Evolutionary conservation across 192 early-diverging fungal species (phyloP).

Genomic region (Coemansia sp.): DNA sequence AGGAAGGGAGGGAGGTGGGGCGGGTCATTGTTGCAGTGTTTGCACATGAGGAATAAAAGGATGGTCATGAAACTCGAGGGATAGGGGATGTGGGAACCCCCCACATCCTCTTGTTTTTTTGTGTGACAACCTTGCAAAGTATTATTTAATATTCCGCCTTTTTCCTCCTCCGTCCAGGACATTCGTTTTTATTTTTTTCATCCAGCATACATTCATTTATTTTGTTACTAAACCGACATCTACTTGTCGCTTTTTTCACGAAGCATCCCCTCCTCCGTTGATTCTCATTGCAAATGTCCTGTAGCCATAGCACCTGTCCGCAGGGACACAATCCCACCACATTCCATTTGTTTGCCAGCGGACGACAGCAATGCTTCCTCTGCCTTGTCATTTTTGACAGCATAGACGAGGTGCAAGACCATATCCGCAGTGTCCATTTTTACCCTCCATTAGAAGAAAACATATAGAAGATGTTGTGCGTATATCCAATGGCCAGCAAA

Average conservation of each 20-base stretch:
- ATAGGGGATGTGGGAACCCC: background rate
- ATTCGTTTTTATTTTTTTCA: background rate
- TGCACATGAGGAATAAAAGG: background rate
- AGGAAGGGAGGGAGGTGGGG: background rate
- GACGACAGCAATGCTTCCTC: slow-evolving; percentile 39
- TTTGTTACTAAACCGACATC: background rate
- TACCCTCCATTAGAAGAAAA: slow-evolving; percentile 32
- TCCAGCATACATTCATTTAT: background rate
- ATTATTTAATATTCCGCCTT: background rate
- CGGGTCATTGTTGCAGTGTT: background rate
- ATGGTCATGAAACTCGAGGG: background rate
- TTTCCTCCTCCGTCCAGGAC: background rate
- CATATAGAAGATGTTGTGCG: background rate
- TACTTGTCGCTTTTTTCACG: background rate
- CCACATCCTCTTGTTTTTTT: background rate
- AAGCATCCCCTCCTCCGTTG: background rate
- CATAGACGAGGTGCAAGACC: slow-evolving; percentile 38
- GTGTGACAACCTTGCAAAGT: background rate
- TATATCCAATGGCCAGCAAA: background rate
- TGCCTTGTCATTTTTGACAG: slow-evolving; percentile 29
- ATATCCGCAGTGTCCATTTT: slow-evolving; percentile 36
- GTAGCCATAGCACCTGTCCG: background rate
- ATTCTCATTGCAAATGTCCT: background rate
- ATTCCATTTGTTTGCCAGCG: background rate
- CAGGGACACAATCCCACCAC: background rate